Base-by-base conservation (phyloP, 139 green algal genomes). In the Chlamydomonas sp. region DNA sequence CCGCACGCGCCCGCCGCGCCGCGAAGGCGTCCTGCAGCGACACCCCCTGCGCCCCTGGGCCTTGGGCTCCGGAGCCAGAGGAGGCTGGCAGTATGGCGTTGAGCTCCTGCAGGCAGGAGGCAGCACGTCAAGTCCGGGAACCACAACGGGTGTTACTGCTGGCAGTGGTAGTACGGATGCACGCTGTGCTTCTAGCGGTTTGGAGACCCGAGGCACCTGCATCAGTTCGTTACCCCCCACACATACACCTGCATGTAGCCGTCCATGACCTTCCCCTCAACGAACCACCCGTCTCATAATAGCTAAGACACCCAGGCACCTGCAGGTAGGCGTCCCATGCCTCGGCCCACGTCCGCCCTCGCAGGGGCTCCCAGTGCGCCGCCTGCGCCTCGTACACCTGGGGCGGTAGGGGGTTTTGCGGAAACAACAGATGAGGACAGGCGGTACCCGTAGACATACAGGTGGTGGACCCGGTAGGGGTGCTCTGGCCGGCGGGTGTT, bases 321-420 rank as follows among this genome's bases (percentile, higher is more conserved):
- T 77, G 63, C 66, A 85, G 67, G 59, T 85, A 67, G 57, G 57
- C 64, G 59, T 85, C 80, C 80, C 80, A 85, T 1, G 80, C 80
- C 67, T 85, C 80, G 66, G 60, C 63, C 60, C 49, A 85, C 18
- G 16, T 85, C 7, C 80, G 49, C 31, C 20, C 69, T 2, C 80
- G 67, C 60, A 86, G 81, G 18, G 77, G 59, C 31, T 69, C 69
- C 81, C 81, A 86, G 81, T 86, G 60, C 81, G 79, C 49, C 20
- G 69, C 20, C 69, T 86, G 81, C 58, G 79, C 77, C 71, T 86
- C 81, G 71, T 86, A 79, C 81, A 86, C 81, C 81, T 86, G 81
- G 8, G 20, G 62, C 72, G 5, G 72, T 59, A 12, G 7, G 20
- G n/a, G 71, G 71, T 17, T 49, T 49, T 49, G 31, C 31, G 31